Evolutionary conservation across 2,329 filamentous ascomycete species (phyloP).

Genomic region (Aspergillus hortae): DNA sequence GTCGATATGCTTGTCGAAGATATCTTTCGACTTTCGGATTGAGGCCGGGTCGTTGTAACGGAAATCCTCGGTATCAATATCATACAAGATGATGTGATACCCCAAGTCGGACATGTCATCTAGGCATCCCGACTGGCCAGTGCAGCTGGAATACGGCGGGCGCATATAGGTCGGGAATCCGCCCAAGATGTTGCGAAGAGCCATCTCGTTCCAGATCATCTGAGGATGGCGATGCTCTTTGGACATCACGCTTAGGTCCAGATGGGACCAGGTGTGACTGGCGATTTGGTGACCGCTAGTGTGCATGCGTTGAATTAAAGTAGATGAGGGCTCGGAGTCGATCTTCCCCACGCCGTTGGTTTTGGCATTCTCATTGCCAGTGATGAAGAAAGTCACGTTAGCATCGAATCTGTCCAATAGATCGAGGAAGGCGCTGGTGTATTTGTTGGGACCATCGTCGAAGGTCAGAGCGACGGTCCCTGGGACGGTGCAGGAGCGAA

Average conservation of each 20-base stretch:
- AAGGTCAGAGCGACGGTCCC: constrained; percentile 64
- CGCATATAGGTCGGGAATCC: constrained; percentile 53
- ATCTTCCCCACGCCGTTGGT: constrained; percentile 41
- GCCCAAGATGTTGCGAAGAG: constrained; percentile 46
- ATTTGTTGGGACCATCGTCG: constrained; percentile 63
- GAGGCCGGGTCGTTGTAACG: constrained; percentile 34
- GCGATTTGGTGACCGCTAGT: constrained; percentile 49
- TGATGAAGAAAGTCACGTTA: constrained; percentile 67
- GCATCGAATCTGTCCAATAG: constrained; percentile 57
- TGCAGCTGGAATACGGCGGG: constrained; percentile 47
- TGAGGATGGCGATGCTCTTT: constrained; percentile 37
- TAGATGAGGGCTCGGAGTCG: constrained; percentile 38
- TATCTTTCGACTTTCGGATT: constrained; percentile 40
- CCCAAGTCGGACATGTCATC: constrained; percentile 44
- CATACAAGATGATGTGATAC: constrained; percentile 48
- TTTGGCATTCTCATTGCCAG: constrained; percentile 39
- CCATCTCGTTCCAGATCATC: constrained; percentile 47
- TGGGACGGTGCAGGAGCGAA: constrained; percentile 42
- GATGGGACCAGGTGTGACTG: constrained; percentile 53
- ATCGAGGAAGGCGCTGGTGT: constrained; percentile 60
- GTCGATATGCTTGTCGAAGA: constrained; percentile 33
- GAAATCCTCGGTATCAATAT: constrained; percentile 49
- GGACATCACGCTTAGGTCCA: constrained; percentile 42
- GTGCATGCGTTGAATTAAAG: constrained; percentile 41
- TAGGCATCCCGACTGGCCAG: constrained; percentile 34